A percentile compares a stretch with the other conserved stretches of the same genome.
These are phyloP conservation scores for Priceomyces castillae DNA, from an alignment of 805 yeast species.

Conservation along the genomic window DNA sequence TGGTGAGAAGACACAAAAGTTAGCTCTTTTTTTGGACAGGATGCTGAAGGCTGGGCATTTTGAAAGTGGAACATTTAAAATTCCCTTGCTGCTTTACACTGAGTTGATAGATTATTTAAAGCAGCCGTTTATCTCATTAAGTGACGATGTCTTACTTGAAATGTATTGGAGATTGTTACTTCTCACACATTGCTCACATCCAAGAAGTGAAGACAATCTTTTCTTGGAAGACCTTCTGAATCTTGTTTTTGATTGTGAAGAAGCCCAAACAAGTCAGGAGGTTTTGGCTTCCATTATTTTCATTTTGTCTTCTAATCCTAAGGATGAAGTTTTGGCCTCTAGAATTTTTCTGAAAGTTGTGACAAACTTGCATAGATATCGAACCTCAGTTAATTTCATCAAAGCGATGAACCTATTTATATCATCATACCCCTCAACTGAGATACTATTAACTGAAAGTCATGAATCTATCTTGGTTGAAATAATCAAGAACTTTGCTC, in stretches of 20 bases:
- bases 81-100: conserved; percentile 29
- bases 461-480: conserved; percentile 12
- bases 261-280: neutral
- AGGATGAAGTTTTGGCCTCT: conserved; percentile 1
- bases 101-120: conserved; percentile 9
- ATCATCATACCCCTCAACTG: conserved; percentile 5
- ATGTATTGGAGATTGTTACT: conserved; percentile 53
- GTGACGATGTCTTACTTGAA: conserved; percentile 25
- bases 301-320: conserved; percentile 6
- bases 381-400: conserved; percentile 37
- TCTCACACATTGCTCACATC: conserved; percentile 30
- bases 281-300: neutral
- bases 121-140: neutral
- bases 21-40: conserved; percentile 21
- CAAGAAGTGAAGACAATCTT: conserved; percentile 25
- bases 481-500: conserved; percentile 34
- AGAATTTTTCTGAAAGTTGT: neutral
- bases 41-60: conserved; percentile 2
- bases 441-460: neutral
- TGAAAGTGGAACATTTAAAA: conserved; percentile 11
- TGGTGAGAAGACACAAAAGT: conserved; percentile 27
- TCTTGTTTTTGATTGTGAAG: conserved; percentile 15
- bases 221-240: conserved; percentile 38
- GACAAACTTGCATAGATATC: conserved; percentile 20
- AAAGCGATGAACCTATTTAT: conserved; percentile 31